Conservation (phyloP, 2,329 filamentous ascomycete species). For the Rugonectria rugulosa region DNA sequence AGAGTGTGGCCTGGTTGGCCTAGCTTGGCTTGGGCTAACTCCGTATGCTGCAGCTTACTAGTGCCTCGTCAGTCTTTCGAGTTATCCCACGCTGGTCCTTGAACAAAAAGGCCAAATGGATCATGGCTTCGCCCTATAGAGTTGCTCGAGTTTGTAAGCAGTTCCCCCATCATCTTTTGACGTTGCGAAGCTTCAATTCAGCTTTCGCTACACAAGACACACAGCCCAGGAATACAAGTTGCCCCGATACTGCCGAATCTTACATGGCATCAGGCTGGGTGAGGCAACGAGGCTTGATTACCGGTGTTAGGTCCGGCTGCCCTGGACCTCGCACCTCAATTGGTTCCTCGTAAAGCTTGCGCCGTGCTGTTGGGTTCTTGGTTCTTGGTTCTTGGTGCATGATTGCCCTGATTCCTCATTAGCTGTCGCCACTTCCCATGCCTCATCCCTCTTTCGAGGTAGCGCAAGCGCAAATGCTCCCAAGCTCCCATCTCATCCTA, state of each 20-base stretch:
- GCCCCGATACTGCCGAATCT: slow-evolving; percentile 14
- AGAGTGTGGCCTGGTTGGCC: not conserved
- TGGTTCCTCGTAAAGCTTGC: not conserved
- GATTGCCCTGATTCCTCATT: slow-evolving; percentile 6
- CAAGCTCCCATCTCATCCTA: slow-evolving; percentile 2
- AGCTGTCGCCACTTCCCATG: not conserved
- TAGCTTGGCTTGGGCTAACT: not conserved
- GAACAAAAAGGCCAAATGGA: not conserved
- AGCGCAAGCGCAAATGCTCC: not conserved
- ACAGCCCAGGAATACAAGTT: not conserved
- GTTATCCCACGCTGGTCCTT: not conserved
- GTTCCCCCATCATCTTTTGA: not conserved
- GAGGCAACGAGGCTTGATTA: slow-evolving; percentile 3
- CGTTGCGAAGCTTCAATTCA: not conserved
- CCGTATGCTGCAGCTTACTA: not conserved
- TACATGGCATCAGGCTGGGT: slow-evolving; percentile 6
- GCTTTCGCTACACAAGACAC: not conserved
- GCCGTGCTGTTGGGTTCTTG: not conserved
- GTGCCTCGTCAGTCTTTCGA: not conserved
- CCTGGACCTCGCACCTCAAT: slow-evolving; percentile 4
- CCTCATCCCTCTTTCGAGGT: not conserved
- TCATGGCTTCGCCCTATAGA: not conserved
- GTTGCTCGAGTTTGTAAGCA: not conserved
- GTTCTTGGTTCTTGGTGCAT: not conserved
- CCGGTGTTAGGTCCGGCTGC: slow-evolving; percentile 1